Evolutionary conservation across 1,284 basidiomycete genomes (phyloP).

Genomic region (Flammula alnicola): DNA sequence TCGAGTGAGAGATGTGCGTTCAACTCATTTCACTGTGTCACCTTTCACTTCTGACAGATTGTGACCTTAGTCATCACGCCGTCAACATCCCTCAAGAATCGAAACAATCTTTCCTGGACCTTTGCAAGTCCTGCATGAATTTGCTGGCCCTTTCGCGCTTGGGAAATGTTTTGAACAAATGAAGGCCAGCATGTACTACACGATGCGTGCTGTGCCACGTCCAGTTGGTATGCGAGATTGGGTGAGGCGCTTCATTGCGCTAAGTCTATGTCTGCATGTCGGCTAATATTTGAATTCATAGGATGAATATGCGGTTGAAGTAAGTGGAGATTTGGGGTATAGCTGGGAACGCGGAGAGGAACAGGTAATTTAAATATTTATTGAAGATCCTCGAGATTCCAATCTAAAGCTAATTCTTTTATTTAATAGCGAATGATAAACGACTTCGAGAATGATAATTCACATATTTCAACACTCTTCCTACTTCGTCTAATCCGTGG

Average conservation of each 20-base stretch:
- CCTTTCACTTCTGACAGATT: neutral
- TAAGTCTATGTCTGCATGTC: neutral
- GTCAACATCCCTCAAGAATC: slow-evolving; percentile 22
- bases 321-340: slow-evolving; percentile 19
- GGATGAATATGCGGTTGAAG: slow-evolving; percentile 22
- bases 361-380: slow-evolving; percentile 13
- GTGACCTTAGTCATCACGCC: slow-evolving; percentile 6
- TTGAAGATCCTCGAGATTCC: no score
- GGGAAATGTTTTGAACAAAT: slow-evolving; percentile 28
- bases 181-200: slow-evolving; percentile 28
- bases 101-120: slow-evolving; percentile 27
- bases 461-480: slow-evolving; percentile 21
- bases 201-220: slow-evolving; percentile 20
- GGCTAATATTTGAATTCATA: slow-evolving; percentile 1
- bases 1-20: slow-evolving; percentile 26
- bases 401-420: no score
- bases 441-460: slow-evolving; percentile 22
- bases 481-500: slow-evolving; percentile 20
- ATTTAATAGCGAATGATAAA: slow-evolving; percentile 27
- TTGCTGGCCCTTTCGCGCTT: slow-evolving; percentile 29
- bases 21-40: neutral
- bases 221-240: slow-evolving; percentile 25
- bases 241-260: slow-evolving; percentile 23
- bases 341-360: slow-evolving; percentile 25
- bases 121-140: slow-evolving; percentile 23